Conservation (phyloP, 164 flowering plant genomes). For the Malania oleifera region DNA sequence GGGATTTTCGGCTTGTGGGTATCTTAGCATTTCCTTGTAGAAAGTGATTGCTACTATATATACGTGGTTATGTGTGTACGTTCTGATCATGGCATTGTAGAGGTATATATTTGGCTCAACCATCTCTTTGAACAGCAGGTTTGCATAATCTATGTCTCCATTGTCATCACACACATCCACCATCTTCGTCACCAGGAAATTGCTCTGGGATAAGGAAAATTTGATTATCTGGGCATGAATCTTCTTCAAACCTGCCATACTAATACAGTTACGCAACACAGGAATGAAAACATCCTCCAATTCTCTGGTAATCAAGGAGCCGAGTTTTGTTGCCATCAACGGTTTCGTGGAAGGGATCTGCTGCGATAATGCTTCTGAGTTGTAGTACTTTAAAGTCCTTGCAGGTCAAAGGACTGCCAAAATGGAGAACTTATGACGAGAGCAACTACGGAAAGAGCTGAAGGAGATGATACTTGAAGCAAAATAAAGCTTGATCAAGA, state of each 20-base stretch:
- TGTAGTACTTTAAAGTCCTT: too few relatives aligned
- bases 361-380: too few relatives aligned
- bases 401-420: too few relatives aligned
- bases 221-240: conserved; percentile 53
- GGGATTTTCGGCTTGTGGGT: conserved; percentile 13
- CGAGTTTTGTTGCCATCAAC: too few relatives aligned
- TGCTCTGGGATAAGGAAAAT: conserved; percentile 54
- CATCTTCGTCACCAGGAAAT: conserved; percentile 66
- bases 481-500: too few relatives aligned
- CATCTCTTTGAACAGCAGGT: conserved; percentile 43
- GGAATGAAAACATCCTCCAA: conserved; percentile 52
- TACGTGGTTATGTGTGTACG: conserved; percentile 37
- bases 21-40: background rate
- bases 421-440: too few relatives aligned
- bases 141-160: conserved; percentile 39
- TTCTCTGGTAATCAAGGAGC: conserved; percentile 26
- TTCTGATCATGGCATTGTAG: conserved; percentile 59
- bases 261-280: conserved; percentile 36
- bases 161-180: conserved; percentile 39
- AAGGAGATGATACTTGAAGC: too few relatives aligned
- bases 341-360: too few relatives aligned
- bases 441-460: too few relatives aligned
- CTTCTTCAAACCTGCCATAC: conserved; percentile 36
- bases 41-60: conserved; percentile 16
- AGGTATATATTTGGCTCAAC: conserved; percentile 53